Base-by-base conservation (phyloP, 108 stramenopile species). In the Aureococcus anophagefferens region DNA sequence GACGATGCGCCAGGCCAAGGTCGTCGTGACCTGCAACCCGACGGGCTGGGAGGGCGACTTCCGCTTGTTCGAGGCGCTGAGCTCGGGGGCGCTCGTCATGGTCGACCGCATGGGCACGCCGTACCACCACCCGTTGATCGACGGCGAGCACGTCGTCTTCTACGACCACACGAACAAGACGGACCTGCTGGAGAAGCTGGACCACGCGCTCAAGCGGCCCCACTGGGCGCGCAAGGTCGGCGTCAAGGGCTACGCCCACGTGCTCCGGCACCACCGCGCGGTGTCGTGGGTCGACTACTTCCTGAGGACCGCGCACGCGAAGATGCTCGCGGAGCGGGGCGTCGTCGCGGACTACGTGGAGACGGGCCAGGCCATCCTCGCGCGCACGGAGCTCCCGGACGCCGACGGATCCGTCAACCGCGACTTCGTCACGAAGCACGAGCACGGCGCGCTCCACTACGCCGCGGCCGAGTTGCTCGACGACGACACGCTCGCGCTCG, bases 21-120 rank as follows among this genome's bases (percentile, higher is more conserved):
- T 59, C 25, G 51, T 59, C 21, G 51, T 59, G 21, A 59, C 51
- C 51, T 16, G 21, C 51, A 59, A 59, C 51, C 51, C 51, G 51
- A 59, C 51, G 51, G 51, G 51, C 51, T 59, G 51, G 51, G 51
- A 59, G 51, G 51, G 51, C 51, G 51, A 59, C 51, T 59, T 59
- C 25, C 51, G 51, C 25, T 25, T 59, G 3, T 59, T 59, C 25
- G 51, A 59, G 51, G 51, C 51, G 21, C 1, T 59, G 51, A 9
- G 7, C 25, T 59, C 51, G 25, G 51, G 51, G 1, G 51, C 51
- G 1, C 51, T 59, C 21, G 51, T 59, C 51, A 59, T 59, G 51
- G 51, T 59, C 51, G 51, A 59, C 25, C 17, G 51, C 21, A 59
- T 59, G 51, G 51, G 21, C 21, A 59, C 51, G 21, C 51, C 51